Conservation (phyloP, 768 basidiomycete genomes). For the Tremella fuciformis region DNA sequence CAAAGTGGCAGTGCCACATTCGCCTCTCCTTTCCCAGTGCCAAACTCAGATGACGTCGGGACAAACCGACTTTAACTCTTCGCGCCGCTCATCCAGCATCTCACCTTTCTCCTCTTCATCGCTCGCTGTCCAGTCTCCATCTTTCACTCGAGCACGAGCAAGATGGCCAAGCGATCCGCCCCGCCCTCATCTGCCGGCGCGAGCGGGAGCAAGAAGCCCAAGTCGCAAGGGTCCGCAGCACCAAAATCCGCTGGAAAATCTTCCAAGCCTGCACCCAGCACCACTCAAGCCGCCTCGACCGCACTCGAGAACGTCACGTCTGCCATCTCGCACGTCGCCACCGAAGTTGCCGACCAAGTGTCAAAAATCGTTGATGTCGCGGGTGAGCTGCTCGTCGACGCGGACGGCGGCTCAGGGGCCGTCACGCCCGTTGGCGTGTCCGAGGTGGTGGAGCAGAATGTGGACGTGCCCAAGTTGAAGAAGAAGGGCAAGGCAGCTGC, state of each 20-base stretch:
- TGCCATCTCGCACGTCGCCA: conserved; percentile 11
- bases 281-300: neutral
- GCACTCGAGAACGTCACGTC: conserved; percentile 14
- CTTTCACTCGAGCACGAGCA: conserved; percentile 6
- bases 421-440: conserved; percentile 26
- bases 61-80: neutral
- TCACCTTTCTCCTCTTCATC: neutral
- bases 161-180: conserved; percentile 14
- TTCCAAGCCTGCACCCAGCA: neutral
- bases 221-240: conserved; percentile 8
- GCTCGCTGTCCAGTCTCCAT: neutral
- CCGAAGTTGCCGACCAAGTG: conserved; percentile 21
- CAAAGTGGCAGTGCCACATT: no score
- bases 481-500: conserved; percentile 22
- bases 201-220: conserved; percentile 10
- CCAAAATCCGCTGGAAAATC: conserved; percentile 5
- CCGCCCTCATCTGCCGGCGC: conserved; percentile 1
- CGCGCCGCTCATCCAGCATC: conserved; percentile 1
- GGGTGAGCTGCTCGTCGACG: conserved; percentile 32
- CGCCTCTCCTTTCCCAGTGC: no score
- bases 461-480: conserved; percentile 30
- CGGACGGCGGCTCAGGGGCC: conserved; percentile 3
- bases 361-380: conserved; percentile 29
- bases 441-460: conserved; percentile 25
- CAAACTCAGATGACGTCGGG: no score